phyloP scores from a whole-genome alignment of 345 rosid genomes.

The Salix arbutifolia region DNA sequence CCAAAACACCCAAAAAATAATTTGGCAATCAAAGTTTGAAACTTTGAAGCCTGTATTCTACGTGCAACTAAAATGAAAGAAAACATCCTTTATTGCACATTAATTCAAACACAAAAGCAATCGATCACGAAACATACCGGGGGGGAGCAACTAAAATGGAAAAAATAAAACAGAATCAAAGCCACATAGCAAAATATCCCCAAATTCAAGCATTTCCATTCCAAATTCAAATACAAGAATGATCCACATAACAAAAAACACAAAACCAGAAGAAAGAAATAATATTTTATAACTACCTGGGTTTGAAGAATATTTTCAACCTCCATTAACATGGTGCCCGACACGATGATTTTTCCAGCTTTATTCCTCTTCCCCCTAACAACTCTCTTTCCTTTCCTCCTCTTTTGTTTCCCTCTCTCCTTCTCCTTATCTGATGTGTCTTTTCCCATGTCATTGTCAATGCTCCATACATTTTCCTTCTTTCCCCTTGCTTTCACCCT shows the following conservation, averaged over 20 bases:
- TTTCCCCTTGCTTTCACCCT: conserved; percentile 42
- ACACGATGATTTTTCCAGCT: conserved; percentile 47
- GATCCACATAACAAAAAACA: background rate
- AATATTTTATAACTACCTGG: conserved; percentile 40
- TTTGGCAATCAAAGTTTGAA: no score
- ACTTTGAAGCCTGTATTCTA: no score
- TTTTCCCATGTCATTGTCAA: conserved; percentile 65
- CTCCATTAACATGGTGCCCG: conserved; percentile 71
- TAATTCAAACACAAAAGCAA: background rate
- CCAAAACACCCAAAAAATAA: background rate
- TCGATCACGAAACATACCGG: background rate
- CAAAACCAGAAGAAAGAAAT: background rate
- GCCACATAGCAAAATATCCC: background rate
- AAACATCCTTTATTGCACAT: background rate
- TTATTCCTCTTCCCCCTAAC: conserved; percentile 37
- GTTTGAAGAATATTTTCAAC: conserved; percentile 83
- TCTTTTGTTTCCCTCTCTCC: conserved; percentile 33
- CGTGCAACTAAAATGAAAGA: no score
- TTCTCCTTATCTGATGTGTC: conserved; percentile 12
- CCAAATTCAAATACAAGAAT: background rate
- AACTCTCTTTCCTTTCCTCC: conserved; percentile 43
- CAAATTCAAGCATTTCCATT: background rate
- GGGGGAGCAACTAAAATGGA: background rate
- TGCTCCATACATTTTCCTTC: conserved; percentile 77
- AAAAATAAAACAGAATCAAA: background rate